Base-by-base conservation (phyloP, 2,329 filamentous ascomycete genomes). In the Colletotrichum sidae region DNA sequence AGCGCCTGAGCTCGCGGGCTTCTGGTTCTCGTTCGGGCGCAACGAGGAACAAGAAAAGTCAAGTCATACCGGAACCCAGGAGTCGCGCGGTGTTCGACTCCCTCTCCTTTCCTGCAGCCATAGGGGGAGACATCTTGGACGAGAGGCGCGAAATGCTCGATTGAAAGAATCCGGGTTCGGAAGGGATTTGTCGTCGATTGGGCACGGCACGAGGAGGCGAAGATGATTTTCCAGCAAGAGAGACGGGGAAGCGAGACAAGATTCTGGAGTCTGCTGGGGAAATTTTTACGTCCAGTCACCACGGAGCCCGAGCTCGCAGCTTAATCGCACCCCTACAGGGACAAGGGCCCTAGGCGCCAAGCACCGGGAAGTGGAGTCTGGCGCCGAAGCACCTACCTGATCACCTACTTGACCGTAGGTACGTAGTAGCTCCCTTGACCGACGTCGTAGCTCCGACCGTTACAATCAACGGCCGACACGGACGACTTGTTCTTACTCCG, bases 81-180 rank as follows among this genome's bases (percentile, higher is more conserved):
- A 99, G 82, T 80, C 96, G 88, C 73, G 96, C 96, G 76, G 91
- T 78, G 73, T 92, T 94, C 64, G 94, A 97, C 85, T 99, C 96
- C 82, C 87, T 93, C 86, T 97, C 80, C 60, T 75, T 74, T 56
- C 78, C 79, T 70, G 76, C 74, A 72, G 78, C 76, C 25, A 78
- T 75, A 46, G 83, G 75, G 67, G 90, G 88, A 76, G 90, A 90
- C 89, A 92, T 89, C 61, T 71, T 80, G 49, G 45, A 61, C 49
- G 52, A 49, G 52, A 50, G 34, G 13, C 49, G 35, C 34, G 11
- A 39, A 38, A 12, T 8, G 15, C 34, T 17, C 33, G 44, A 49
- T 62, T 45, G 52, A 52, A 53, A 65, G 38, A 38, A n/a, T 50
- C 39, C 15, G 47, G 33, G 42, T 57, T 41, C 59, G 53, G 42